Base-by-base conservation (phyloP, 1,284 basidiomycete species). In the Leccinum holopus region DNA sequence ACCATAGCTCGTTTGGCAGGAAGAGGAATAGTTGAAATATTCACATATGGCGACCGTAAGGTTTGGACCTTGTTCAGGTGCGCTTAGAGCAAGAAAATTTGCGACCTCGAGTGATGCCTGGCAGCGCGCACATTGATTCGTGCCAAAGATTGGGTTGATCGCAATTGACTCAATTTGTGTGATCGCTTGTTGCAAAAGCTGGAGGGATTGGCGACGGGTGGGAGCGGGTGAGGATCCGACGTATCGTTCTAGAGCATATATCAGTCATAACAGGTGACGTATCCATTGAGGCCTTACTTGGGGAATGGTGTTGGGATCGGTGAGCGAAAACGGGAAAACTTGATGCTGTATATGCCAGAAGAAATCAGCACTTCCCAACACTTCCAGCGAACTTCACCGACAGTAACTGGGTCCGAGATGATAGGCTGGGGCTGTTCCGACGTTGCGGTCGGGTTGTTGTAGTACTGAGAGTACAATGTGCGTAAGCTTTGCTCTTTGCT, bases 371-470 rank as follows among this genome's bases (percentile, higher is more conserved):
- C 16, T 16, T 41, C 6, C 35, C 16, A 10, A 18, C 33, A 11
- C 3, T 3, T 56, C 10, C 25, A 25, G 8, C 5, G 44, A 8
- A 57, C 3, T 39, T 25, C 59, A 68, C 78, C 67, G 73, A 87
- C 88, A 33, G 80, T 79, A 25, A 90, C 81, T 10, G 86, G 85
- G 69, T 91, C 88, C 3, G 87, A 83, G 56, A 91, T 82, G 59
- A 89, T 80, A 37, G 88, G 90, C 72, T 91, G 87, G 5, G 85
- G 84, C 71, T 91, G 87, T 5, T 79, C 82, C 16, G 80, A 80
- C 1, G 88, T 90, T 39, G 83, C 86, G 5, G 87, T 90, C 25
- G 90, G 88, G 65, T 82, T 75, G 71, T 91, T 89, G 74, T 87
- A 90, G 73, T 91, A 92, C 64, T 80, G 28, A 28, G 28, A 28